Base-by-base conservation (phyloP, 176 grass and related monocot species). In the Pharus latifolius region DNA sequence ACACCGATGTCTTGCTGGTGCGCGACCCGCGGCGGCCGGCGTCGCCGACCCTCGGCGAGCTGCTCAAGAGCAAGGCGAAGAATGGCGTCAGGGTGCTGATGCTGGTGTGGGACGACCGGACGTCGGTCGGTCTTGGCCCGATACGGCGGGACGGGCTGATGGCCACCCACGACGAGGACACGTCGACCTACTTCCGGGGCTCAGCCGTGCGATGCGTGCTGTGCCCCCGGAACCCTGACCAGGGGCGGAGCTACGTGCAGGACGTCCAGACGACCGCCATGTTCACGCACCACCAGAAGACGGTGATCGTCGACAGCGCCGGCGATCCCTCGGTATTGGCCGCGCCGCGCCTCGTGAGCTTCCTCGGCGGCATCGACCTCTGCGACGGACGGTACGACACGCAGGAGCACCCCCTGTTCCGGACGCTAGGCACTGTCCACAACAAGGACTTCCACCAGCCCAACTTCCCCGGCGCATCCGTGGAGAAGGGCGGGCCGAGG, bases 211-310 rank as follows among this genome's bases (percentile, higher is more conserved):
- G 61, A 3, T 93, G 89, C 83, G 73, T 98, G 42, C 73, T 98
- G 2, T 98, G 94, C 57, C 87, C 89, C 3, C 81, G 86, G 28
- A 90, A 93, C 35, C 83, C 94, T 3, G 83, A 90, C 16, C 50
- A 68, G 60, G 89, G 75, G 26, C 70, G 77, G 31, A 97, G 94
- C 80, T 92, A 90, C 52, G 77, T 90, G 27, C 86, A 92, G 61
- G 89, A 71, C 40, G 24, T 78, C 3, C 64, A 92, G 58, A 80
- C 83, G 24, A 74, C 69, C 62, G 67, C 89, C 70, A 88, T 92
- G 94, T 97, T 97, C 81, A 92, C 94, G 27, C 94, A 97, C 74
- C 94, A 97, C 48, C 89, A 97, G 54, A 97, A 97, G 74, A 85
- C 83, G 38, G 59, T 97, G 24, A 49, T 97, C 42, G 81, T 80